These are phyloP conservation scores for Suillus decipiens DNA, from an alignment of 768 basidiomycete genomes.

Conservation along the genomic window DNA sequence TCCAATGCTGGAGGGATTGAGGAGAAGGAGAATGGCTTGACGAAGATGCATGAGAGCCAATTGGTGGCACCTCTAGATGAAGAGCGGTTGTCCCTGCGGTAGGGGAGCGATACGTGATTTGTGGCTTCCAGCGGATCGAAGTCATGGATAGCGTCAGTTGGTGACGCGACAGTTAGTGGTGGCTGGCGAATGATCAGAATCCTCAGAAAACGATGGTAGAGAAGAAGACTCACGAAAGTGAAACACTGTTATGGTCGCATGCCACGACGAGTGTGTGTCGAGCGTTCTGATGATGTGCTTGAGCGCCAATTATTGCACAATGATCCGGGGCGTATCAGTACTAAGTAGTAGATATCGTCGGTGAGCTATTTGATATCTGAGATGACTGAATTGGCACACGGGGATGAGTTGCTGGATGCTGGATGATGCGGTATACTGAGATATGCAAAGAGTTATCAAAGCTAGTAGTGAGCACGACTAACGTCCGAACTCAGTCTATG, in stretches of 20 bases:
- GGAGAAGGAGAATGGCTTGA: slow-evolving; percentile 20
- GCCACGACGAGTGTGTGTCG: neutral
- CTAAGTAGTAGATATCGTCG: neutral
- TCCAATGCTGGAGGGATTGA: slow-evolving; percentile 16
- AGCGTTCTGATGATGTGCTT: neutral
- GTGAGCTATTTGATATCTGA: neutral
- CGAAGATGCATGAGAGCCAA: slow-evolving; percentile 17
- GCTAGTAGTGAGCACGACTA: neutral
- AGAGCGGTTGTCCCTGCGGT: slow-evolving; percentile 33
- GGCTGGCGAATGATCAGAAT: neutral
- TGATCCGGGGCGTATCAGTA: neutral
- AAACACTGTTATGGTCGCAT: neutral
- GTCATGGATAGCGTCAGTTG: slow-evolving; percentile 12
- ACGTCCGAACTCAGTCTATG: neutral
- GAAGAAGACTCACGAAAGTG: neutral
- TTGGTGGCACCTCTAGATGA: slow-evolving; percentile 24
- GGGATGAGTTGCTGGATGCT: neutral
- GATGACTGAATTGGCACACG: neutral
- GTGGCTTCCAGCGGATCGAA: slow-evolving; percentile 56
- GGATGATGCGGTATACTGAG: neutral
- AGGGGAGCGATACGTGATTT: slow-evolving; percentile 60
- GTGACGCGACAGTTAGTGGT: neutral
- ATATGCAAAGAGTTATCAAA: neutral
- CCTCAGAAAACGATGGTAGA: neutral
- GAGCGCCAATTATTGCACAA: neutral